A percentile compares a stretch with the other conserved stretches of the same genome.
Conservation (phyloP, 2,329 filamentous ascomycete genomes). For the Apiospora saccharicola region DNA sequence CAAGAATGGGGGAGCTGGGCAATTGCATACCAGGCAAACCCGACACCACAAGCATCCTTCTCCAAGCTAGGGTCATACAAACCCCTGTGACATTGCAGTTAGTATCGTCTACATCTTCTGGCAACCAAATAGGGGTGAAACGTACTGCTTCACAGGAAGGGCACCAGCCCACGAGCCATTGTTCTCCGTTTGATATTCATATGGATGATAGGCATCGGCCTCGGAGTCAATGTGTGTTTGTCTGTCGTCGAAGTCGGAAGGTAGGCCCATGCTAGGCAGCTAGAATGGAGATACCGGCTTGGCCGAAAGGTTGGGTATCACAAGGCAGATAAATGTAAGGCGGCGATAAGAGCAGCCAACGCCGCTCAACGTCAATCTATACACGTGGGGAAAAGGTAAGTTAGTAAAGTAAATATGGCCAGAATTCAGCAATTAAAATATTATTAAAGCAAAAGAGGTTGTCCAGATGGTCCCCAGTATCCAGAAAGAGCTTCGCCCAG, state of each 20-base stretch:
- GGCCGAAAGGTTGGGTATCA: conserved; percentile 15
- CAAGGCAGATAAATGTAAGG: conserved; percentile 22
- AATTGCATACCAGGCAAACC: conserved; percentile 83
- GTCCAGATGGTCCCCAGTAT: not conserved
- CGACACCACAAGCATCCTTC: conserved; percentile 99
- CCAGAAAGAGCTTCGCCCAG: not conserved
- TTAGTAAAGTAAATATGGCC: not conserved
- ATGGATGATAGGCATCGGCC: conserved; percentile 69
- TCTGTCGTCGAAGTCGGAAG: conserved; percentile 73
- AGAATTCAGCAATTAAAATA: not conserved
- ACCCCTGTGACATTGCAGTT: conserved; percentile 58
- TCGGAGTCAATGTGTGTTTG: conserved; percentile 67
- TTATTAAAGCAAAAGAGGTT: not conserved
- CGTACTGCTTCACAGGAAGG: conserved; percentile 90
- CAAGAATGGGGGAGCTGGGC: not conserved
- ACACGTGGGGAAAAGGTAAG: not conserved
- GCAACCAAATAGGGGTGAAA: conserved; percentile 27
- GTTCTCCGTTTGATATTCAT: conserved; percentile 89
- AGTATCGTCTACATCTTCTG: conserved; percentile 25
- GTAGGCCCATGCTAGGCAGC: conserved; percentile 74
- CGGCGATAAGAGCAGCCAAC: conserved; percentile 37
- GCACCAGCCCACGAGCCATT: conserved; percentile 91
- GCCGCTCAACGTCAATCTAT: conserved; percentile 34
- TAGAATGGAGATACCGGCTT: conserved; percentile 33
- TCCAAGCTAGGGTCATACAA: conserved; percentile 95